Evolutionary conservation across 805 yeast species (phyloP).

Genomic region (Ogataea methanolica): DNA sequence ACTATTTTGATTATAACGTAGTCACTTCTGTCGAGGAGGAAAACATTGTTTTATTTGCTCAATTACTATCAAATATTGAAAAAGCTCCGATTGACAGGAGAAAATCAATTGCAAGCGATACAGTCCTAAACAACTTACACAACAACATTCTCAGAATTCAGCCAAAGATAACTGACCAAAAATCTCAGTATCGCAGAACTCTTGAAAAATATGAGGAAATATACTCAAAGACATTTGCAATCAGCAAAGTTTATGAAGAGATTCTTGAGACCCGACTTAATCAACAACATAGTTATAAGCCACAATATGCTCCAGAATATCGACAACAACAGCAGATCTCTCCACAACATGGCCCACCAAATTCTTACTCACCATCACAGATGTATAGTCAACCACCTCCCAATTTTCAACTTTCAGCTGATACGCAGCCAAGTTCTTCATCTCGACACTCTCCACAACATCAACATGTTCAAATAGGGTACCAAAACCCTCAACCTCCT

Average conservation of each 20-base stretch:
- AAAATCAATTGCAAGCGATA: slow-evolving; percentile 37
- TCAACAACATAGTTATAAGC: slow-evolving; percentile 17
- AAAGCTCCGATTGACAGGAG: slow-evolving; percentile 34
- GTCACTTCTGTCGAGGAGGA: slow-evolving; percentile 64
- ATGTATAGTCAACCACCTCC: background rate
- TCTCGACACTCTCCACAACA: background rate
- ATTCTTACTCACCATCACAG: background rate
- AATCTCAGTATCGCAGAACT: slow-evolving; percentile 53
- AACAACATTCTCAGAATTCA: slow-evolving; percentile 54
- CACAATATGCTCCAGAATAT: slow-evolving; percentile 4
- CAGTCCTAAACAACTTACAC: slow-evolving; percentile 52
- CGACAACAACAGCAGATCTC: background rate
- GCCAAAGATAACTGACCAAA: slow-evolving; percentile 63
- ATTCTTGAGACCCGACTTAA: slow-evolving; percentile 54
- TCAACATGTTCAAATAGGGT: background rate
- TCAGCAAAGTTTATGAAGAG: slow-evolving; percentile 71
- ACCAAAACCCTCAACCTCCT: background rate
- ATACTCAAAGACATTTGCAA: slow-evolving; percentile 74
- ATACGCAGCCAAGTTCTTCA: background rate
- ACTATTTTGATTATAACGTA: slow-evolving; percentile 19
- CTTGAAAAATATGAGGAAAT: slow-evolving; percentile 65
- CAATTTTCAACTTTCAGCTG: background rate
- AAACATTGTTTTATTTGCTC: slow-evolving; percentile 61
- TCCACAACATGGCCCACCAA: background rate
- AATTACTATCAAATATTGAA: slow-evolving; percentile 52